These are phyloP conservation scores for Xylaria digitata DNA, from an alignment of 2,329 filamentous ascomycete genomes.

Conservation along the genomic window DNA sequence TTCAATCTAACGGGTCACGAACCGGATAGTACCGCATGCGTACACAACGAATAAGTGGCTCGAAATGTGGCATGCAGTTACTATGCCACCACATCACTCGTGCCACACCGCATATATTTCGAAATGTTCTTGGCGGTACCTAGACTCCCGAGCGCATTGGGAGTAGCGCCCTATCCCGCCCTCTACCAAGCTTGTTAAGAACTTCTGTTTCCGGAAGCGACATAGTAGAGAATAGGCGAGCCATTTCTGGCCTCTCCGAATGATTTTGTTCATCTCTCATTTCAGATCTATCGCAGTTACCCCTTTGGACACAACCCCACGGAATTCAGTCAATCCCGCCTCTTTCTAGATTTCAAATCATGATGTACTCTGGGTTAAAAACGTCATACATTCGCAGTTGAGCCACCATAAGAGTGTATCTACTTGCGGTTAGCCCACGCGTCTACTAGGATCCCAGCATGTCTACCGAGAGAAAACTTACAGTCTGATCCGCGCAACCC, in stretches of 20 bases:
- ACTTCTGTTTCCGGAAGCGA: neutral
- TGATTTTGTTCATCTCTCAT: neutral
- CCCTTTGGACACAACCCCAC: neutral
- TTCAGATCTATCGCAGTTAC: neutral
- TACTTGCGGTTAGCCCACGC: constrained; percentile 15
- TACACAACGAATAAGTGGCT: neutral
- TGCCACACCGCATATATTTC: neutral
- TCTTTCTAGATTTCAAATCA: neutral
- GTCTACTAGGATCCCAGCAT: neutral
- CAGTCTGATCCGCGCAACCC: constrained; percentile 69
- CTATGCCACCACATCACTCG: neutral
- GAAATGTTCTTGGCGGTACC: neutral
- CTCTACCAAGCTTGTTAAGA: no score
- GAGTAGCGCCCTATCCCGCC: neutral
- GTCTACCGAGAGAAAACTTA: constrained; percentile 48
- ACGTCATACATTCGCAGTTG: constrained; percentile 35
- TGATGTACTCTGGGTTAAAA: neutral
- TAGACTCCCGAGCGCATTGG: neutral
- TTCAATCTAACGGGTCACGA: neutral
- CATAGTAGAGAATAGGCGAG: no score
- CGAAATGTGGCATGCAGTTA: neutral
- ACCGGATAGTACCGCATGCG: neutral
- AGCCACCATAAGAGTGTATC: constrained; percentile 37
- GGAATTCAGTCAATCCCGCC: neutral
- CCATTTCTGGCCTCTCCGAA: no score